Base-by-base conservation (phyloP, 2,329 filamentous ascomycete genomes). In the Dothidotthia symphoricarpi region DNA sequence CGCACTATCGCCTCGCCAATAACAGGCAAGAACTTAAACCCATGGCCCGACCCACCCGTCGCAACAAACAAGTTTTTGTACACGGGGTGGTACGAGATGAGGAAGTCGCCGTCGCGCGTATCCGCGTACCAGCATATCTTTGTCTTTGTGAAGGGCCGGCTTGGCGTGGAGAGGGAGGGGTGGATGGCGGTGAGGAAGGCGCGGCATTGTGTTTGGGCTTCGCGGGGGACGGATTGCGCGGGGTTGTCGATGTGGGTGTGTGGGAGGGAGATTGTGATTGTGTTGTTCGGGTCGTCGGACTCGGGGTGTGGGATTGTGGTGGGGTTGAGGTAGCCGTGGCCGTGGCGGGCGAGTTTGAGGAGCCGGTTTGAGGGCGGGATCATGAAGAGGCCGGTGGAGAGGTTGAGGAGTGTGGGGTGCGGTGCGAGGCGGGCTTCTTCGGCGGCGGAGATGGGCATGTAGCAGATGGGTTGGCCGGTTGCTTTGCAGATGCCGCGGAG, bases 381-480 rank as follows among this genome's bases (percentile, higher is more conserved):
- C 61, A 86, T 75, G 72, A 89, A 91, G 42, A 86, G 74, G 7
- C 86, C 86, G 2, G 76, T 80, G 32, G 75, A 78, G 49, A 90
- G 73, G 67, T 88, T 88, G 27, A 91, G 69, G 15, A 87, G 68
- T 2, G 88, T 85, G 0, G 90, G 90, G 57, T 83, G 81, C 24
- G 78, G 69, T 28, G 72, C 72, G 9, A 95, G 72, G 3, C 66
- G 65, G 12, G 72, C 71, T 66, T 90, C 81, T 67, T 96, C 90
- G 4, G 78, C 76, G 12, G 80, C 70, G 0, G 81, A 85, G 53
- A 97, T 76, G 47, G 81, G 75, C 49, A 95, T 71, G 69, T 94
- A 96, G 10, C 78, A 85, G 16, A 97, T 63, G 0, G 80, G 78
- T 57, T 97, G 91, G 11, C 88, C 91, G 0, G 88, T 95, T 2